phyloP scores from a whole-genome alignment of 2,329 filamentous ascomycete species.

The Fusarium praegraminearum region DNA sequence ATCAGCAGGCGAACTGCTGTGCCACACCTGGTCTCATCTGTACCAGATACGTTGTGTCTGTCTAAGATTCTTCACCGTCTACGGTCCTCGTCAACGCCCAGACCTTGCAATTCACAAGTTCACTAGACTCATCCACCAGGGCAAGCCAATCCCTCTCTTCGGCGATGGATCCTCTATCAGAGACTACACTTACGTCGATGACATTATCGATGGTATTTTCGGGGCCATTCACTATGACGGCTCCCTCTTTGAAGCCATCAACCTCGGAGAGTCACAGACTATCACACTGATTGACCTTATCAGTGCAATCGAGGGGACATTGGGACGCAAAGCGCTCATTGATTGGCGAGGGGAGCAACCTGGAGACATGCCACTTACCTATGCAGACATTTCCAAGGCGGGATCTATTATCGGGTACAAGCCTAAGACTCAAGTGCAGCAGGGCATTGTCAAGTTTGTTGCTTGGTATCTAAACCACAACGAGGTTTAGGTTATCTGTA shows the following conservation, averaged over 20 bases:
- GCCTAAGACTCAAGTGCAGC: slow-evolving; percentile 7
- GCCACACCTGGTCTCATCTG: slow-evolving; percentile 17
- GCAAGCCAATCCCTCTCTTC: slow-evolving; percentile 11
- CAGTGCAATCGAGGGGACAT: not conserved
- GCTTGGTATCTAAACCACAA: slow-evolving; percentile 14
- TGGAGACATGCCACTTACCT: slow-evolving; percentile 14
- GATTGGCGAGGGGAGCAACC: slow-evolving; percentile 12
- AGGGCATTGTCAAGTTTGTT: slow-evolving; percentile 19
- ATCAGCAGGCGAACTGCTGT: slow-evolving; percentile 1
- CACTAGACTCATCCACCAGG: slow-evolving; percentile 19
- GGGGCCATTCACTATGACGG: slow-evolving; percentile 1
- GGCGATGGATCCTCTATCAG: slow-evolving; percentile 3
- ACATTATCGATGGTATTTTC: slow-evolving; percentile 11
- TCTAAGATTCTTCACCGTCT: slow-evolving; percentile 22
- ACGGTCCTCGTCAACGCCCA: slow-evolving; percentile 13
- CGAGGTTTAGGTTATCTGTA: not conserved
- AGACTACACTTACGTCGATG: slow-evolving; percentile 19
- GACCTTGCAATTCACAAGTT: slow-evolving; percentile 25
- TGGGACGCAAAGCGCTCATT: slow-evolving; percentile 9
- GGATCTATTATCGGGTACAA: slow-evolving; percentile 9
- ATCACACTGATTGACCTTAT: slow-evolving; percentile 14
- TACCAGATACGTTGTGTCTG: slow-evolving; percentile 20
- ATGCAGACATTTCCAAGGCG: slow-evolving; percentile 18
- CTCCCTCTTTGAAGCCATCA: slow-evolving; percentile 7
- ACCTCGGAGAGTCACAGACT: slow-evolving; percentile 21